These are phyloP conservation scores for Sporormia fimetaria DNA, from an alignment of 495 filamentous ascomycete genomes.

Conservation along the genomic window DNA sequence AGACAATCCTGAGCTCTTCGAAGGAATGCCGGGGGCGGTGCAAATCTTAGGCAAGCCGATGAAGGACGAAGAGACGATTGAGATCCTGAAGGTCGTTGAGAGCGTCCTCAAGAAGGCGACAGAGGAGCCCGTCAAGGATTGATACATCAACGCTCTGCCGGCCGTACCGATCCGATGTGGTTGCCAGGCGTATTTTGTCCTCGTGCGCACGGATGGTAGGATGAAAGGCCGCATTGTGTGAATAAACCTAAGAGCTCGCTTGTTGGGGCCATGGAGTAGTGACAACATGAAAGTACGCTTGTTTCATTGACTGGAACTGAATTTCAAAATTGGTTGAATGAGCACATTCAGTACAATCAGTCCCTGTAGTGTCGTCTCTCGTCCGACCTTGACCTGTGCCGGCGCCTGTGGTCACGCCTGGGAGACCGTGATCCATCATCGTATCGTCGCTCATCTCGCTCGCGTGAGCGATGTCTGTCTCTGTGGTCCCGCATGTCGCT, in stretches of 20 bases:
- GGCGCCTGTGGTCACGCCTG: slow-evolving; percentile 7
- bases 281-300: not conserved
- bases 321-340: too few species aligned
- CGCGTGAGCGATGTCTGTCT: slow-evolving; percentile 14
- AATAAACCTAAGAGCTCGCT: too few species aligned
- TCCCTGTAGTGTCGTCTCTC: too few species aligned
- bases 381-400: slow-evolving; percentile 9
- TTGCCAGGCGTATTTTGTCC: too few species aligned
- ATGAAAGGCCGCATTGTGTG: too few species aligned
- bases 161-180: too few species aligned
- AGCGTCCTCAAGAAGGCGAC: slow-evolving; percentile 2
- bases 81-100: slow-evolving; percentile 24
- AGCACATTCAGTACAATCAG: too few species aligned
- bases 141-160: too few species aligned
- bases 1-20: slow-evolving; percentile 24
- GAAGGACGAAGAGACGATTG: slow-evolving; percentile 30
- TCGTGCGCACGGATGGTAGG: too few species aligned
- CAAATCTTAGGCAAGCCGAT: slow-evolving; percentile 31
- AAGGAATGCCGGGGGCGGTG: slow-evolving; percentile 26
- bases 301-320: not conserved
- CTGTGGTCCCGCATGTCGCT: slow-evolving; percentile 5
- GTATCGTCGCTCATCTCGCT: not conserved
- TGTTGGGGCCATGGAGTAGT: too few species aligned
- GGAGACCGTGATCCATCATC: too few species aligned
- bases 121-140: not conserved